These are phyloP conservation scores for Trichothecium roseum DNA, from an alignment of 2,329 filamentous ascomycete genomes.

Conservation along the genomic window DNA sequence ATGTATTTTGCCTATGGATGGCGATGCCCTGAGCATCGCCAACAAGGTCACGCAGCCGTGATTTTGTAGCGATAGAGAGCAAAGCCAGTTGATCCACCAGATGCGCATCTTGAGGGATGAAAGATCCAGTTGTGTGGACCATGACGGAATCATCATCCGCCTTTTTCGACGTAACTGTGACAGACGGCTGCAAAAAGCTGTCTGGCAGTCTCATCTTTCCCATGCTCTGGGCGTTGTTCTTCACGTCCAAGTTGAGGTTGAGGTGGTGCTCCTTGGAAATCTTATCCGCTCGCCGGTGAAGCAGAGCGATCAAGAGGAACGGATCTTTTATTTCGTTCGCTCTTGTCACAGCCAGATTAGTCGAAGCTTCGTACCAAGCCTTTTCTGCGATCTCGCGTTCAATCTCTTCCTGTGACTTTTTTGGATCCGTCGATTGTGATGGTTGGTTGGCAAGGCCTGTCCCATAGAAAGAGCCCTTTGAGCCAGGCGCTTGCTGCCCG, in stretches of 20 bases:
- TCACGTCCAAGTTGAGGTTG: conserved; percentile 43
- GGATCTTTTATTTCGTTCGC: conserved; percentile 64
- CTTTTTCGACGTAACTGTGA: conserved; percentile 43
- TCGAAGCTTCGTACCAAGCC: conserved; percentile 56
- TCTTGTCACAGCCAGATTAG: conserved; percentile 45
- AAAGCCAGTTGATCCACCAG: conserved; percentile 76
- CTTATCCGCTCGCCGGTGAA: conserved; percentile 47
- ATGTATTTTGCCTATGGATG: conserved; percentile 61
- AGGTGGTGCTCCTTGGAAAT: conserved; percentile 49
- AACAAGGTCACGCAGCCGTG: conserved; percentile 63
- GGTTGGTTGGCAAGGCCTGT: conserved; percentile 57
- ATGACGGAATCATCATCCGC: conserved; percentile 50
- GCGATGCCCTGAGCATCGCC: conserved; percentile 68
- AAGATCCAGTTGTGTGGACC: conserved; percentile 54
- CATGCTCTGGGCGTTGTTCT: conserved; percentile 30
- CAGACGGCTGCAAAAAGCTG: conserved; percentile 38
- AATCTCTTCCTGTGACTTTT: conserved; percentile 22
- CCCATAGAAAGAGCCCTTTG: conserved; percentile 51
- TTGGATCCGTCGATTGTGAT: conserved; percentile 20
- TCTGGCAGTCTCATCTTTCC: conserved; percentile 38
- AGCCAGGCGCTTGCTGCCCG: conserved; percentile 38
- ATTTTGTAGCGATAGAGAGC: conserved; percentile 72
- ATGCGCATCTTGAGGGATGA: conserved; percentile 64
- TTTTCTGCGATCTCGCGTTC: conserved; percentile 54
- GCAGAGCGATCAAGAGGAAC: conserved; percentile 57